Conservation (phyloP, 305 asterid species). For the Fraxinus floribunda region DNA sequence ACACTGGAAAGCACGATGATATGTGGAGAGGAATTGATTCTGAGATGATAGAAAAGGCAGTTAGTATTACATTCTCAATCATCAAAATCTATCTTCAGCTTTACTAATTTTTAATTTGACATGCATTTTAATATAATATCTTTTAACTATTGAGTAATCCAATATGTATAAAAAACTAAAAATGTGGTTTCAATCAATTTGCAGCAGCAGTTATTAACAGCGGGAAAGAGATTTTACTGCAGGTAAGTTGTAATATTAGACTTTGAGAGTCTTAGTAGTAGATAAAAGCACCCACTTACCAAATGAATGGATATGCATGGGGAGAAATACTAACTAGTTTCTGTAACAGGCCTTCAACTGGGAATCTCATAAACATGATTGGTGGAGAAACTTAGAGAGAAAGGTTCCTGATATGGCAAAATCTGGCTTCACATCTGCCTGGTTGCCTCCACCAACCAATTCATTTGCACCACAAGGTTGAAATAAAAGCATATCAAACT, state of each 20-base stretch:
- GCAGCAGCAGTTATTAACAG: constrained; percentile 67
- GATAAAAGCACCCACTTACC: not conserved
- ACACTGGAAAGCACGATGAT: not conserved
- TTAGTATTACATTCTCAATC: not conserved
- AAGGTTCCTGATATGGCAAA: constrained; percentile 86
- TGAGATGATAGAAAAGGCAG: not conserved
- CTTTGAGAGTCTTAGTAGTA: not conserved
- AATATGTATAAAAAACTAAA: constrained; percentile 12
- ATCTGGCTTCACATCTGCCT: constrained; percentile 91
- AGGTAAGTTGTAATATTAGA: constrained; percentile 45
- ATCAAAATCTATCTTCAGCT: constrained; percentile 19
- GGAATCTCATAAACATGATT: constrained; percentile 91
- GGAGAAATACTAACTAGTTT: constrained; percentile 22
- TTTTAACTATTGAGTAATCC: not conserved
- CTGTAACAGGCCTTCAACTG: constrained; percentile 81
- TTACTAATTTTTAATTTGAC: not conserved
- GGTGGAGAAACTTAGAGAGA: constrained; percentile 85
- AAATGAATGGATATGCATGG: not conserved
- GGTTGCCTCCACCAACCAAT: constrained; percentile 90
- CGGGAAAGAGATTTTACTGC: constrained; percentile 79
- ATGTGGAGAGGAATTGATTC: not conserved
- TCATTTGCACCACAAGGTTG: constrained; percentile 86
- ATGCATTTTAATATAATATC: not conserved
- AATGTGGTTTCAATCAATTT: constrained; percentile 27
- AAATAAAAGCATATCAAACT: constrained; percentile 13